Evolutionary conservation across 306 rosid genomes (phyloP).

Genomic region (Vigna unguiculata): DNA sequence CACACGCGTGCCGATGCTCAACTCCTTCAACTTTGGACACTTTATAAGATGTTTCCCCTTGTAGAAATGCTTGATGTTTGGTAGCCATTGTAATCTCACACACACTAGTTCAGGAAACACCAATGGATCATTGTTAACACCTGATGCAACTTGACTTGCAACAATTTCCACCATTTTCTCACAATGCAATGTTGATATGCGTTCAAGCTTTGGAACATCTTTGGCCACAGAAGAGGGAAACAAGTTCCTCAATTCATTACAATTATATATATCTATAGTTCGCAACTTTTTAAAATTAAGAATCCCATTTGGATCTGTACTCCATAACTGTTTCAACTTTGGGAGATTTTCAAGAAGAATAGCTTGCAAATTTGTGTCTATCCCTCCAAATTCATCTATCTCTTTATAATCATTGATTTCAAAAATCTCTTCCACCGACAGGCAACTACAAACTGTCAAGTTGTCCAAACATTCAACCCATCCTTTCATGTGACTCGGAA

Average conservation of each 20-base stretch:
- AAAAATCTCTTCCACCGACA: slow-evolving; percentile 38
- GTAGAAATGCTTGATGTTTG: background rate
- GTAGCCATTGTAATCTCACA: fast-evolving
- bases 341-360: background rate
- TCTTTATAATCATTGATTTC: background rate
- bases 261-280: fast-evolving
- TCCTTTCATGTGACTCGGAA: slow-evolving; percentile 31
- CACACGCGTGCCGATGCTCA: fast-evolving
- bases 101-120: background rate
- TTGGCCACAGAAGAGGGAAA: slow-evolving; percentile 37
- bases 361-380: background rate
- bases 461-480: background rate
- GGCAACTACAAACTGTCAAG: background rate
- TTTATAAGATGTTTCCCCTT: background rate
- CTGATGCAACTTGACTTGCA: background rate
- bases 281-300: background rate
- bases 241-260: background rate
- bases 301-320: background rate
- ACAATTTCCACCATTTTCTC: background rate
- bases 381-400: background rate
- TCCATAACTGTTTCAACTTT: background rate
- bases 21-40: slow-evolving; percentile 5
- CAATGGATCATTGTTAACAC: background rate
- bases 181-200: fast-evolving
- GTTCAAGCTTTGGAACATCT: background rate